Percentiles rank a stretch among this genome's conserved stretches.
phyloP scores from a whole-genome alignment of 768 basidiomycete genomes.

The Solioccasus polychromus region DNA sequence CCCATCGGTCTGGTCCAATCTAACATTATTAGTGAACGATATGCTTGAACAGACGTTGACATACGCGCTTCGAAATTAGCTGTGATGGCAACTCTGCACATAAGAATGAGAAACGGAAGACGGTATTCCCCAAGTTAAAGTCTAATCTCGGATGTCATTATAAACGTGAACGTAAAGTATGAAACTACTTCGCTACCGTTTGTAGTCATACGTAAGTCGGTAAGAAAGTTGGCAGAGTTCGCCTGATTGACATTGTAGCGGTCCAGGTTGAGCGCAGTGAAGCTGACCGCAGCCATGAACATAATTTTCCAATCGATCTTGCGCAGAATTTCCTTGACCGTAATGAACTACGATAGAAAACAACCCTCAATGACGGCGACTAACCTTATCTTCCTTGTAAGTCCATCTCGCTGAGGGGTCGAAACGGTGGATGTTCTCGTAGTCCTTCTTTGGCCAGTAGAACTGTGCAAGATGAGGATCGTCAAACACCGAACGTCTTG shows the following conservation, averaged over 20 bases:
- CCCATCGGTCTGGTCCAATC: too few species aligned
- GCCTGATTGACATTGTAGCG: constrained; percentile 55
- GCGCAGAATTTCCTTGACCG: constrained; percentile 41
- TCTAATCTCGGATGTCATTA: constrained; percentile 29
- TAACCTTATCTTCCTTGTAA: constrained; percentile 48
- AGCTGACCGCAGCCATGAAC: constrained; percentile 53
- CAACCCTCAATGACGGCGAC: constrained; percentile 1
- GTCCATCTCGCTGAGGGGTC: constrained; percentile 60
- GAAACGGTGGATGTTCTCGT: constrained; percentile 57
- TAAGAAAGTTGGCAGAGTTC: constrained; percentile 56
- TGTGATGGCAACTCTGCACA: constrained; percentile 62
- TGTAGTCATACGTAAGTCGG: constrained; percentile 52
- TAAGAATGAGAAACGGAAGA: constrained; percentile 51
- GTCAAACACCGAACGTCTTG: constrained; percentile 50
- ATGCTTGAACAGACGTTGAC: too few species aligned
- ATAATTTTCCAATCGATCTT: constrained; percentile 64
- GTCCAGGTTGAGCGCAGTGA: constrained; percentile 55
- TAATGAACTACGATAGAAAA: not conserved
- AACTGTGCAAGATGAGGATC: constrained; percentile 36
- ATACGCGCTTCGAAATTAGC: constrained; percentile 54
- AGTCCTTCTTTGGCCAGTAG: constrained; percentile 46
- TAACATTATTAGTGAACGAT: too few species aligned
- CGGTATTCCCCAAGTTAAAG: constrained; percentile 53
- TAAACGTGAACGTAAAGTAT: constrained; percentile 1
- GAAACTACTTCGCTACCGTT: constrained; percentile 39